phyloP scores from a whole-genome alignment of 2,329 filamentous ascomycete species.

The Metarhizium anisopliae region DNA sequence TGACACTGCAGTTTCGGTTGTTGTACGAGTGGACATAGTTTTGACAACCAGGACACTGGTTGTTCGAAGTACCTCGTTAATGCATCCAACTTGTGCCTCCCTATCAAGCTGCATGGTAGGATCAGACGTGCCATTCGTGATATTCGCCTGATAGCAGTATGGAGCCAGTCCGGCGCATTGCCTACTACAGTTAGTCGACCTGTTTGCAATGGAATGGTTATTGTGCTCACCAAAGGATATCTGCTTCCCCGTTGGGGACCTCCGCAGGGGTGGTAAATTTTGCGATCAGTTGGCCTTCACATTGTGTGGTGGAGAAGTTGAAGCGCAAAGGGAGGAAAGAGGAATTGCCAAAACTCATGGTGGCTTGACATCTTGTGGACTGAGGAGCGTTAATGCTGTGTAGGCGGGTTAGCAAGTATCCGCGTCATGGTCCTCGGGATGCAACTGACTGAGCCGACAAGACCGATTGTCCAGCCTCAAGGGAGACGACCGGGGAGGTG shows the following conservation, averaged over 20 bases:
- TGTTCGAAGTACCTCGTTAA: background rate
- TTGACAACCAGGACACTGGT: background rate
- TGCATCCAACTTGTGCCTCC: background rate
- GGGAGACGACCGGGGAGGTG: background rate
- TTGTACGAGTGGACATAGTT: background rate
- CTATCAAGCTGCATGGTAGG: background rate
- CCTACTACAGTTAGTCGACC: slow-evolving; percentile 3
- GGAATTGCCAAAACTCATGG: slow-evolving; percentile 3
- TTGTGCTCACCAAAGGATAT: slow-evolving; percentile 3
- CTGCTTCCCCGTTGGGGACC: slow-evolving; percentile 3
- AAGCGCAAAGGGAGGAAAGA: slow-evolving; percentile 6
- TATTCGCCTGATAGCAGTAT: background rate
- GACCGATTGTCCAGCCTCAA: background rate
- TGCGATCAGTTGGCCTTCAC: slow-evolving; percentile 2
- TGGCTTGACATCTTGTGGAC: slow-evolving; percentile 4
- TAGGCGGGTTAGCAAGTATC: background rate
- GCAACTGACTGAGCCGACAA: background rate
- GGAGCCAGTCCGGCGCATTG: slow-evolving; percentile 3
- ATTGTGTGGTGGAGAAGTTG: slow-evolving; percentile 4
- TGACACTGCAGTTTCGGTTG: background rate
- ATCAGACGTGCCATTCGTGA: background rate
- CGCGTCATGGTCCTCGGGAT: background rate
- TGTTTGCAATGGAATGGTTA: background rate
- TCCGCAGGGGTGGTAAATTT: slow-evolving; percentile 2
- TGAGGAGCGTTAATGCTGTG: slow-evolving; percentile 1